Percentiles rank a stretch among this genome's conserved stretches.
These are phyloP conservation scores for Phellopilus nigrolimitatus DNA, from an alignment of 1,284 basidiomycete genomes.

Conservation along the genomic window DNA sequence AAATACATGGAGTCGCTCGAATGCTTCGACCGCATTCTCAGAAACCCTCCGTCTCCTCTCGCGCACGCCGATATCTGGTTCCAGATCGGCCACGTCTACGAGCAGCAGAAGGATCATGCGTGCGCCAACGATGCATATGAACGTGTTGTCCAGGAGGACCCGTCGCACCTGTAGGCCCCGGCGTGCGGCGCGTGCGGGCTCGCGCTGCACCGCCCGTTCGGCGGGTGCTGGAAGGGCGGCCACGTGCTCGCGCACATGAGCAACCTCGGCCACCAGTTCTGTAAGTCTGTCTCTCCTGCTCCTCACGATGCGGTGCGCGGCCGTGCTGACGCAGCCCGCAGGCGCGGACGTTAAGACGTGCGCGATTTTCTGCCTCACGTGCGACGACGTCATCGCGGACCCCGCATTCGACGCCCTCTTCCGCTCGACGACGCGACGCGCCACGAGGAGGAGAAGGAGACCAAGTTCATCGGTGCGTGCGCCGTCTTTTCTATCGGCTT, in stretches of 20 bases:
- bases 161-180: too few relatives aligned
- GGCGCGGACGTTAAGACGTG: conserved; percentile 57
- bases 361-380: conserved; percentile 51
- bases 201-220: conserved; percentile 69
- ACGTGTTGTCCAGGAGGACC: too few relatives aligned
- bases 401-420: conserved; percentile 38
- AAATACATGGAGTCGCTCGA: too few relatives aligned
- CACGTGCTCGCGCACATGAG: conserved; percentile 56
- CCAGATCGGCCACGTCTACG: too few relatives aligned
- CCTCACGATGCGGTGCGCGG: not conserved
- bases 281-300: conserved; percentile 54
- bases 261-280: conserved; percentile 57
- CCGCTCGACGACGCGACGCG: conserved; percentile 34
- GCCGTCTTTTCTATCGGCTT: not conserved
- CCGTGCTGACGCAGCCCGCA: conserved; percentile 26
- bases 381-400: conserved; percentile 56
- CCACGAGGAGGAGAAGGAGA: conserved; percentile 51
- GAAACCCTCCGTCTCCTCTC: too few relatives aligned
- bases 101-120: too few relatives aligned
- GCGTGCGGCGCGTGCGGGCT: too few relatives aligned
- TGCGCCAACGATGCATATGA: too few relatives aligned
- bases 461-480: conserved; percentile 40
- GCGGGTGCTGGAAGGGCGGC: conserved; percentile 64
- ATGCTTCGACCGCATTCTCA: too few relatives aligned
- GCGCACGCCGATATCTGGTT: too few relatives aligned